A percentile compares a stretch with the other conserved stretches of the same genome.
Evolutionary conservation across 1,284 basidiomycete species (phyloP).

Genomic region (Filobasidium uniguttulatum): DNA sequence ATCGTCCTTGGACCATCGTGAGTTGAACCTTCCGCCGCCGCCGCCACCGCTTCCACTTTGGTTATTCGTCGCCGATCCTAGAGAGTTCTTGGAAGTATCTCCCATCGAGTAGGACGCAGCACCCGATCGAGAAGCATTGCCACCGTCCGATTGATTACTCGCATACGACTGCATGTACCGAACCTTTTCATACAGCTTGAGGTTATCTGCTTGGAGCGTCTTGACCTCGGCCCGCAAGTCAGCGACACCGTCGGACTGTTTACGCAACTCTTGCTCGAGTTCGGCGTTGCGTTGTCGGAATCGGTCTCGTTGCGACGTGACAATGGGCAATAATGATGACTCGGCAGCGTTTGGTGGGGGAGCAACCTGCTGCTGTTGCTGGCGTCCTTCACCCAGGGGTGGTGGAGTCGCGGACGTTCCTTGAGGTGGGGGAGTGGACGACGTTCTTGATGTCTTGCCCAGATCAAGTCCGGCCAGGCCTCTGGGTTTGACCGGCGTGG

Average conservation of each 20-base stretch:
- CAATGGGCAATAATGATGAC: slow-evolving; percentile 75
- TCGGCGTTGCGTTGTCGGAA: slow-evolving; percentile 92
- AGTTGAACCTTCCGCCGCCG: slow-evolving; percentile 21
- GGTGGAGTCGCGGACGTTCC: slow-evolving; percentile 17
- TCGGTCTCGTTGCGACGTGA: slow-evolving; percentile 87
- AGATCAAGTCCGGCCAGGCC: slow-evolving; percentile 59
- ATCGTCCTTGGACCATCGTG: background rate
- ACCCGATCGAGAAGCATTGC: slow-evolving; percentile 18
- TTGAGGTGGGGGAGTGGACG: slow-evolving; percentile 38
- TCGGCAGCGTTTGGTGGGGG: slow-evolving; percentile 18
- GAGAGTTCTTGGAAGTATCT: background rate
- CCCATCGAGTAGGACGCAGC: background rate
- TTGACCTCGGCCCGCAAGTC: slow-evolving; percentile 80
- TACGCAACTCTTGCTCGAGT: slow-evolving; percentile 85
- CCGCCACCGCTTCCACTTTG: slow-evolving; percentile 5
- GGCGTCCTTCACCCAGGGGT: no score
- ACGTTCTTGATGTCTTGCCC: slow-evolving; percentile 33
- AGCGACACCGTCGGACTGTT: slow-evolving; percentile 83
- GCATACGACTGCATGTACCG: slow-evolving; percentile 90
- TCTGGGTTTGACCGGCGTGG: slow-evolving; percentile 15
- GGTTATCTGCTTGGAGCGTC: slow-evolving; percentile 74
- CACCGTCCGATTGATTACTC: slow-evolving; percentile 45
- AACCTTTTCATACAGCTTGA: slow-evolving; percentile 92
- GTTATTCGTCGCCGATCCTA: background rate
- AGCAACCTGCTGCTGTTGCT: no score